phyloP scores from a whole-genome alignment of 179 eudicot genomes.

The Carnegiea gigantea region DNA sequence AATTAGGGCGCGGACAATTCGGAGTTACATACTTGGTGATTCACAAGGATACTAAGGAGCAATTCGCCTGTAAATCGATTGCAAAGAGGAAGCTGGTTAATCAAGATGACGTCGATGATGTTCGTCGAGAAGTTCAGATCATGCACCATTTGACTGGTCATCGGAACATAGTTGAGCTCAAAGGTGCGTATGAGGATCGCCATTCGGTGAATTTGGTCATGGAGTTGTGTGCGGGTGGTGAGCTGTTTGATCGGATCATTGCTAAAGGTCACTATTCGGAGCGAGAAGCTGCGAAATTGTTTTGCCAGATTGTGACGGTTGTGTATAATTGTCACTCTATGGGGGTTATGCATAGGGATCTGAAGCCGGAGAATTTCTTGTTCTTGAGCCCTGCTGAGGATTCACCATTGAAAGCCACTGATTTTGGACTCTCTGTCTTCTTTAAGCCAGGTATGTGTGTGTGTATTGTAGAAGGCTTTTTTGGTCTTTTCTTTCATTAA shows the following conservation, averaged over 20 bases:
- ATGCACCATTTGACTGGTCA: conserved; percentile 97
- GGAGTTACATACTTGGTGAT: conserved; percentile 75
- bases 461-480: too few species aligned
- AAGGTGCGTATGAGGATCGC: conserved; percentile 76
- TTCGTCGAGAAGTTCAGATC: conserved; percentile 89
- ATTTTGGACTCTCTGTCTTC: conserved; percentile 84
- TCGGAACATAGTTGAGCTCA: conserved; percentile 74
- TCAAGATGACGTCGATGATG: conserved; percentile 71
- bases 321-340: conserved; percentile 86
- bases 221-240: conserved; percentile 96
- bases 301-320: conserved; percentile 77
- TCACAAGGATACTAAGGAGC: conserved; percentile 42
- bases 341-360: conserved; percentile 94
- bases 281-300: conserved; percentile 76
- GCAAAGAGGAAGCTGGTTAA: conserved; percentile 63
- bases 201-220: conserved; percentile 73
- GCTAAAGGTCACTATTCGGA: conserved; percentile 87
- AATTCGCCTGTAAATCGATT: conserved; percentile 84
- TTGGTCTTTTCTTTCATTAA: neutral
- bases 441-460: conserved; percentile 62
- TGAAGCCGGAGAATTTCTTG: conserved; percentile 91
- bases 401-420: conserved; percentile 88
- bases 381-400: conserved; percentile 60
- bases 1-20: conserved; percentile 88
- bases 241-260: conserved; percentile 87